Conservation (phyloP, 371 early-diverging fungal species). For the Batkoa obscura region DNA sequence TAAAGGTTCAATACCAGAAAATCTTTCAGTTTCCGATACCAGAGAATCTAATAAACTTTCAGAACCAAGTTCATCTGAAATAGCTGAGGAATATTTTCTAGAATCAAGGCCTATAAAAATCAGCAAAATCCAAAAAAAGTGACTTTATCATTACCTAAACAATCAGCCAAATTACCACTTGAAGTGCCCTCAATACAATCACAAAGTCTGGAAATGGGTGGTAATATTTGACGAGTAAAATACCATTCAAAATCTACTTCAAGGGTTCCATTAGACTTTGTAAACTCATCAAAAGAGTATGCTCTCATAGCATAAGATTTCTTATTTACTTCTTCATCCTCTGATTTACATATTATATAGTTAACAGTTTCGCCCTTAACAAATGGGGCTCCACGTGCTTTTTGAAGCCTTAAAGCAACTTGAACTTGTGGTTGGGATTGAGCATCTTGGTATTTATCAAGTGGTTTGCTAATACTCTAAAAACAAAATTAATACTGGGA, state of each 20-base stretch:
- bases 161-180: conserved; percentile 55
- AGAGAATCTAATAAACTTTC: neutral
- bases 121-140: neutral
- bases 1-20: neutral
- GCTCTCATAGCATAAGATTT: conserved; percentile 56
- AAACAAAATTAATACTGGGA: neutral
- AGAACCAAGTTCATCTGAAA: neutral
- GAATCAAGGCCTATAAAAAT: neutral
- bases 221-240: conserved; percentile 86
- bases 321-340: conserved; percentile 16
- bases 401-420: conserved; percentile 78
- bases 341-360: conserved; percentile 75
- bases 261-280: conserved; percentile 46
- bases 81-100: neutral
- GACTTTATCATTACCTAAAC: conserved; percentile 33
- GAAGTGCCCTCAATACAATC: conserved; percentile 81
- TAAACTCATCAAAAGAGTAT: conserved; percentile 79
- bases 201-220: conserved; percentile 81
- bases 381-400: conserved; percentile 38
- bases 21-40: neutral
- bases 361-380: conserved; percentile 87
- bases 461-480: conserved; percentile 37
- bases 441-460: conserved; percentile 79
- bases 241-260: conserved; percentile 88
- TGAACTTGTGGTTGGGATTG: conserved; percentile 90